Percentiles rank a stretch among this genome's conserved stretches.
Evolutionary conservation across 495 filamentous ascomycete species (phyloP).

Genomic region (Lophiotrema nucula): DNA sequence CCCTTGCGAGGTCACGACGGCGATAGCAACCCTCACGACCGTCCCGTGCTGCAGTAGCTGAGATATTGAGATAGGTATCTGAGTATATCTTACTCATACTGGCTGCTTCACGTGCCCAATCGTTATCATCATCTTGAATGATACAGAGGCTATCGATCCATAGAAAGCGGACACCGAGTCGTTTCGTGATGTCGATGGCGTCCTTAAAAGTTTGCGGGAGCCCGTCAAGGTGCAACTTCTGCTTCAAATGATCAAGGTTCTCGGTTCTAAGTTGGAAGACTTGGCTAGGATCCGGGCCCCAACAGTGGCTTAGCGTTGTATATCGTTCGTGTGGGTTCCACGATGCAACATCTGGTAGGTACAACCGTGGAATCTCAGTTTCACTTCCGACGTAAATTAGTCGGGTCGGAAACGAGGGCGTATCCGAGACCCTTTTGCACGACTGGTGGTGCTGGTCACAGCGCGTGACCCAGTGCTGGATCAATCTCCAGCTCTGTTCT

Average conservation of each 20-base stretch:
- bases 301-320: not conserved
- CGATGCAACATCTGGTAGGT: too few species aligned
- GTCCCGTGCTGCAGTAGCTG: not conserved
- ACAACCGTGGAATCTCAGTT: too few species aligned
- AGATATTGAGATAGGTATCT: not conserved
- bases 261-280: not conserved
- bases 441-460: too few species aligned
- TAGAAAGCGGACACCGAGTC: not conserved
- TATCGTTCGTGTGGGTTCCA: too few species aligned
- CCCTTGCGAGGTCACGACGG: not conserved
- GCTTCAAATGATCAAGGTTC: not conserved
- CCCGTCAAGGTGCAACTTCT: not conserved
- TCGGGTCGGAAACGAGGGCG: too few species aligned
- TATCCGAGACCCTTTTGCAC: too few species aligned
- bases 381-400: too few species aligned
- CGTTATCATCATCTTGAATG: not conserved
- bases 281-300: not conserved
- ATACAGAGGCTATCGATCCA: not conserved
- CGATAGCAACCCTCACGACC: not conserved
- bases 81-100: not conserved
- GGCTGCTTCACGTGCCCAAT: not conserved
- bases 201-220: not conserved
- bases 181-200: not conserved
- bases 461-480: too few species aligned
- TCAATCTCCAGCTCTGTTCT: too few species aligned